Base-by-base conservation (phyloP, 305 asterid genomes). In the Striga hermonthica region DNA sequence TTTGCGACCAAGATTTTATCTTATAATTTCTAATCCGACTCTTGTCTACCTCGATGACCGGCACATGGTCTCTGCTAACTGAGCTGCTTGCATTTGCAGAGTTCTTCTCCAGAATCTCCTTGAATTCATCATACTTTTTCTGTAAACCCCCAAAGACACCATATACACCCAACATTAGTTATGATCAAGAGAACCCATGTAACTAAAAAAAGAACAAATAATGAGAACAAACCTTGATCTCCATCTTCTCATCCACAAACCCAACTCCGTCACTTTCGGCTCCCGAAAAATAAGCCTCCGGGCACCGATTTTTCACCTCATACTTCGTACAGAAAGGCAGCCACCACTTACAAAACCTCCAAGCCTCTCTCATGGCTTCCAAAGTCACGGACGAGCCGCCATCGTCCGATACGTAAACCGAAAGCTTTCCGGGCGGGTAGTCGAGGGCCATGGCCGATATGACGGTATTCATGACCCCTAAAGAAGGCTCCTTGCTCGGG, bases 241-340 rank as follows among this genome's bases (percentile, higher is more conserved):
- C 70, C 37, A 44, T 60, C 55, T 67, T 77, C n/a, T 82, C 79
- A 7, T 14, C 64, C 7, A 57, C 10, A 6, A 82, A 78, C 48
- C 52, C 43, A 9, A 38, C 70, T 36, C 39, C 64, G 12, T 5
- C 56, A 36, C 64, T 74, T 34, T 73, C 80, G 2, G 34, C 57
- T 2, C 67, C 58, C 6, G 65, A 37, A 57, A 86, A 86, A 61
- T 84, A 84, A n/a, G 85, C 60, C 8, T 79, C 86, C 0, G 90
- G 94, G 68, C 85, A 83, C 65, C 94, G 70, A 2, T 80, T 87
- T 41, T 84, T 86, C 36, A 86, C 74, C 5, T 71, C 84, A 52
- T 86, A 86, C 47, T 86, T 86, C 43, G 78, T 75, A 50, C 90
- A 82, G 44, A 86, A 86, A 4, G 94, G 90, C 86, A 84, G 80